Evolutionary conservation across 495 filamentous ascomycete genomes (phyloP).

Genomic region (Amphirosellinia nigrospora): DNA sequence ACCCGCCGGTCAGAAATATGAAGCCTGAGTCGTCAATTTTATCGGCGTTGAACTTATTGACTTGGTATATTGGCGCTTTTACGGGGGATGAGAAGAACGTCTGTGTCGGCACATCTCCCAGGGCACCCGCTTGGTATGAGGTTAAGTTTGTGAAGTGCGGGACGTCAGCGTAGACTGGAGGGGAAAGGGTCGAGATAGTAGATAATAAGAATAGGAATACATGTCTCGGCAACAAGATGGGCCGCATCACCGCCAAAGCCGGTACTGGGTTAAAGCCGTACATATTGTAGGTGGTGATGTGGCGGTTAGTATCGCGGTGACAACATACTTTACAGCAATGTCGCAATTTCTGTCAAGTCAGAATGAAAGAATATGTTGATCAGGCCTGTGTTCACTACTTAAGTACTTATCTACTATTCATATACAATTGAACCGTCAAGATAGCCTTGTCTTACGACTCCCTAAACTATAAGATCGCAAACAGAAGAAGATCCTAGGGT

Average conservation of each 20-base stretch:
- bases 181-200: neutral
- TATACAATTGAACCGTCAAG: neutral
- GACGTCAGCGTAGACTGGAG: neutral
- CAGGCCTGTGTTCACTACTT: neutral
- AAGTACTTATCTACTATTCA: conserved; percentile 1
- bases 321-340: neutral
- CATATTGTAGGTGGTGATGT: neutral
- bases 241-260: neutral
- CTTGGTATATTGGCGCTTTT: conserved; percentile 19
- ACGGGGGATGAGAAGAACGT: conserved; percentile 22
- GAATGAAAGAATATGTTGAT: neutral
- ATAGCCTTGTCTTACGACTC: neutral
- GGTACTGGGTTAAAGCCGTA: neutral
- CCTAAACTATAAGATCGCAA: neutral
- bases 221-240: neutral
- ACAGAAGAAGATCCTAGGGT: neutral
- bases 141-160: conserved; percentile 8
- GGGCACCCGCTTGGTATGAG: conserved; percentile 7
- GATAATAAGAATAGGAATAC: neutral
- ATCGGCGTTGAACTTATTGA: conserved; percentile 16
- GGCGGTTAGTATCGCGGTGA: neutral
- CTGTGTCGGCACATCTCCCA: conserved; percentile 20
- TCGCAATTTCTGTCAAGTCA: neutral
- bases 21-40: conserved; percentile 16
- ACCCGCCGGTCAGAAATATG: conserved; percentile 21